A percentile compares a stretch with the other conserved stretches of the same genome.
These are phyloP conservation scores for Rhododendron williamsianum DNA, from an alignment of 148 eudicot genomes.

Conservation along the genomic window DNA sequence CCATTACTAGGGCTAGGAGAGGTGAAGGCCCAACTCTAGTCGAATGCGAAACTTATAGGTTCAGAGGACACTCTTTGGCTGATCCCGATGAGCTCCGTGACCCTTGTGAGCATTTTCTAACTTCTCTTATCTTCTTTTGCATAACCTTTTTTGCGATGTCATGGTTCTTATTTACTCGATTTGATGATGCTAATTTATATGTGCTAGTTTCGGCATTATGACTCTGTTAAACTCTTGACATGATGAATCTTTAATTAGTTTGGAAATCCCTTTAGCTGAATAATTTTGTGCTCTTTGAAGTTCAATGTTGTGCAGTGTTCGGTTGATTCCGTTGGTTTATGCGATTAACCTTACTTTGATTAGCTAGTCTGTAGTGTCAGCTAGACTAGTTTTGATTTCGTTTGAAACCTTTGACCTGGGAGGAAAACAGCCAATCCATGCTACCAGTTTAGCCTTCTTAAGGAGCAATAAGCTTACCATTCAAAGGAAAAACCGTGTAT, in stretches of 20 bases:
- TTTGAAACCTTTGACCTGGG: neutral
- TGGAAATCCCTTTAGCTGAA: neutral
- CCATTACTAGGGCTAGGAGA: slow-evolving; percentile 73
- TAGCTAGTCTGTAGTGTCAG: neutral
- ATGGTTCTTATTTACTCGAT: neutral
- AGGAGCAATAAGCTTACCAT: neutral
- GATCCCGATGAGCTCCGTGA: slow-evolving; percentile 99
- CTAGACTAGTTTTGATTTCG: neutral
- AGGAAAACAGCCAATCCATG: neutral
- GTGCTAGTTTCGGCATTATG: neutral
- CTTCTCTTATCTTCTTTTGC: neutral
- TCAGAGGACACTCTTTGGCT: slow-evolving; percentile 97
- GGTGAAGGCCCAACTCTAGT: slow-evolving; percentile 95
- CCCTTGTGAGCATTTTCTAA: slow-evolving; percentile 49
- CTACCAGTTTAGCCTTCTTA: neutral
- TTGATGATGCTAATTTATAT: neutral
- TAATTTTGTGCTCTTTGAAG: neutral
- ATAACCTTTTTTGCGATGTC: neutral
- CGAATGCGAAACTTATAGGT: slow-evolving; percentile 95
- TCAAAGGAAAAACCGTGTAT: neutral
- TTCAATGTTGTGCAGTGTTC: neutral
- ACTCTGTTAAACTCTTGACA: neutral
- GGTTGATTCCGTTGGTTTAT: neutral
- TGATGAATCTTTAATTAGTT: neutral
- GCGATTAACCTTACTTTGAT: neutral